Evolutionary conservation across 345 rosid species (phyloP).

Genomic region (Chamaenerion angustifolium): DNA sequence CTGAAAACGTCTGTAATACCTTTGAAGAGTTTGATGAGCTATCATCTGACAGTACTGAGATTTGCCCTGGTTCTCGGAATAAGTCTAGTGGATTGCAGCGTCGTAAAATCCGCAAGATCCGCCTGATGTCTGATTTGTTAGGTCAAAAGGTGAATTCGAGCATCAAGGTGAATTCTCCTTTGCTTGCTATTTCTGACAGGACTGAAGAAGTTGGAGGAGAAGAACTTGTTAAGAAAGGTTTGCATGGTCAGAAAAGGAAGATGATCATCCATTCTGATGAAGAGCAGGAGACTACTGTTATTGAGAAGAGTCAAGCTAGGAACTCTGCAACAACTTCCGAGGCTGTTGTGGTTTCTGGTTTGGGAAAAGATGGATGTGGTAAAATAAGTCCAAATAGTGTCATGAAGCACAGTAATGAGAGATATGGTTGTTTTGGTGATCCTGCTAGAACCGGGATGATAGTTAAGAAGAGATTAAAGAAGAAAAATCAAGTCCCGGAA

Average conservation of each 20-base stretch:
- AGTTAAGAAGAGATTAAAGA: conserved; percentile 33
- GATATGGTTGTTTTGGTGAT: background rate
- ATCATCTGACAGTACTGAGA: conserved; percentile 49
- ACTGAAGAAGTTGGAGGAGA: conserved; percentile 13
- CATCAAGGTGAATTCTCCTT: conserved; percentile 20
- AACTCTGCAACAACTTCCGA: conserved; percentile 17
- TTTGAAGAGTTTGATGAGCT: conserved; percentile 22
- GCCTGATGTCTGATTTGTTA: conserved; percentile 65
- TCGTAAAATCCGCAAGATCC: conserved; percentile 51
- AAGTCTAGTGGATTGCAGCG: conserved; percentile 31
- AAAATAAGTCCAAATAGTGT: conserved; percentile 18
- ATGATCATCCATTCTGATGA: conserved; percentile 26
- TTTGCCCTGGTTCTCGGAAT: conserved; percentile 18
- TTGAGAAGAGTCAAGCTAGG: conserved; percentile 19
- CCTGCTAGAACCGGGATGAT: conserved; percentile 3
- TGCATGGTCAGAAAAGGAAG: conserved; percentile 47
- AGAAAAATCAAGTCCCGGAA: conserved; percentile 23
- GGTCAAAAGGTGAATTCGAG: conserved; percentile 22
- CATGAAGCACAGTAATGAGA: conserved; percentile 6
- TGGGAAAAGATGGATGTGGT: conserved; percentile 8
- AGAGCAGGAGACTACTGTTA: conserved; percentile 15
- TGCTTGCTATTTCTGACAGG: conserved; percentile 16
- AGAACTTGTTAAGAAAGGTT: conserved; percentile 8
- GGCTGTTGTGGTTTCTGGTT: conserved; percentile 19
- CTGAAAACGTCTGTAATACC: conserved; percentile 15